These are phyloP conservation scores for Aspergillus hiratsukae DNA, from an alignment of 2,329 filamentous ascomycete genomes.

Conservation along the genomic window DNA sequence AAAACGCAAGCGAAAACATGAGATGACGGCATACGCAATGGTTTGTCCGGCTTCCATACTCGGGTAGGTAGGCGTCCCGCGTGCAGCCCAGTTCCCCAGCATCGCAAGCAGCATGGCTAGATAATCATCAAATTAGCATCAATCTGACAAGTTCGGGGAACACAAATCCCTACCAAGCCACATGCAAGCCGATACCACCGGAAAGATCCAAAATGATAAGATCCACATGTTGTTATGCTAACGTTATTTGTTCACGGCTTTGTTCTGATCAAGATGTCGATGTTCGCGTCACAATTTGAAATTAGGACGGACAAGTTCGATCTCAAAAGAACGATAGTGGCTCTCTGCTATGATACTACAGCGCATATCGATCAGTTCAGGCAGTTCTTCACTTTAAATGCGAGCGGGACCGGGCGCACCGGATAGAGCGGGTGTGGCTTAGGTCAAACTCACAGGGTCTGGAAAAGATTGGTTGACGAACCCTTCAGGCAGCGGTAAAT, in stretches of 20 bases:
- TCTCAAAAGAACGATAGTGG: neutral
- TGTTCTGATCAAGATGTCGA: neutral
- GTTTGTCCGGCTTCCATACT: slow-evolving; percentile 50
- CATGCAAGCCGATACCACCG: slow-evolving; percentile 54
- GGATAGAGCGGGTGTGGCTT: slow-evolving; percentile 11
- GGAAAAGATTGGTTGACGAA: neutral
- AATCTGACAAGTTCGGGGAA: neutral
- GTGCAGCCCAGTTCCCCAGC: slow-evolving; percentile 52
- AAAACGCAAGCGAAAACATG: neutral
- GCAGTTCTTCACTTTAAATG: slow-evolving; percentile 7
- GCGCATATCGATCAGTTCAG: neutral
- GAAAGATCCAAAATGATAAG: slow-evolving; percentile 51
- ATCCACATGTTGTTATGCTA: slow-evolving; percentile 36
- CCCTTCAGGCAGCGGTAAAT: neutral
- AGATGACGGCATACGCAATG: slow-evolving; percentile 47
- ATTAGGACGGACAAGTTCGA: neutral
- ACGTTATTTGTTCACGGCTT: neutral
- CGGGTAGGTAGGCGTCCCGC: slow-evolving; percentile 50
- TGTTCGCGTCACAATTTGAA: neutral
- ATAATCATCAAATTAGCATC: slow-evolving; percentile 6
- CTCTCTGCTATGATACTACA: neutral
- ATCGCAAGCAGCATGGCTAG: slow-evolving; percentile 57
- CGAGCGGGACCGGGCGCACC: neutral
- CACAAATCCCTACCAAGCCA: slow-evolving; percentile 45
- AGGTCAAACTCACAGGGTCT: neutral